Base-by-base conservation (phyloP, 148 eudicot species). In the Vaccinium darrowii region DNA sequence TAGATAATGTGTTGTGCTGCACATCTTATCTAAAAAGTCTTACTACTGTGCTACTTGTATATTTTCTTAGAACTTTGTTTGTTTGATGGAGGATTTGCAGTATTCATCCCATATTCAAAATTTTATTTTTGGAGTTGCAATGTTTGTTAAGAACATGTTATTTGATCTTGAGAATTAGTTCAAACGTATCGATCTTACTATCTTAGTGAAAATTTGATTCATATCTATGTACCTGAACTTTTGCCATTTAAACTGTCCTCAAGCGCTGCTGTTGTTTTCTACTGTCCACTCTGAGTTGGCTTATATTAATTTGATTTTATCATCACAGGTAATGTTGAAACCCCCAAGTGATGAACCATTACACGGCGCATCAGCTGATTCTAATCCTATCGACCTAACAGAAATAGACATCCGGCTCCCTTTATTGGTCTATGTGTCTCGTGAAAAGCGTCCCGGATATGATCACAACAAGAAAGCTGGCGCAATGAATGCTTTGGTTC, bases 391-490 rank as follows among this genome's bases (percentile, higher is more conserved):
- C 72, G 97, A 96, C 85, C 91, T 92, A 53, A 90, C 90, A 30
- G 98, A 93, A 53, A 89, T 91, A 4, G 99, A 96, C 82, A 96
- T 96, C 52, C 94, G 99, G 15, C 99, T 96, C 74, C 99, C 99
- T 7, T 25, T 96, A 88, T 92, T 96, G 62, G 99, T 96, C 43
- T 96, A 96, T 72, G 95, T 96, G 57, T 96, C 99, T 27, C 97
- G 99, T 78, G 99, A 96, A 87, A 96, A 96, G 84, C 98, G 99
- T 47, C 95, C 99, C 8, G 99, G 99, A 7, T 94, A 96, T 53
- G 99, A 96, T 84, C 99, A 96, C 92, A 96, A 96, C 91, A 96
- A 96, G 92, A 96, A 96, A 85, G 99, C 99, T 0, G 99, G 98
- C 2, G 99, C 99, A 77, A 94, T 96, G 99, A 96, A 96, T 77